Percentiles rank a stretch among this genome's conserved stretches.
Evolutionary conservation across 2,329 filamentous ascomycete genomes (phyloP).

Genomic region (Berkeleyomyces basicola): DNA sequence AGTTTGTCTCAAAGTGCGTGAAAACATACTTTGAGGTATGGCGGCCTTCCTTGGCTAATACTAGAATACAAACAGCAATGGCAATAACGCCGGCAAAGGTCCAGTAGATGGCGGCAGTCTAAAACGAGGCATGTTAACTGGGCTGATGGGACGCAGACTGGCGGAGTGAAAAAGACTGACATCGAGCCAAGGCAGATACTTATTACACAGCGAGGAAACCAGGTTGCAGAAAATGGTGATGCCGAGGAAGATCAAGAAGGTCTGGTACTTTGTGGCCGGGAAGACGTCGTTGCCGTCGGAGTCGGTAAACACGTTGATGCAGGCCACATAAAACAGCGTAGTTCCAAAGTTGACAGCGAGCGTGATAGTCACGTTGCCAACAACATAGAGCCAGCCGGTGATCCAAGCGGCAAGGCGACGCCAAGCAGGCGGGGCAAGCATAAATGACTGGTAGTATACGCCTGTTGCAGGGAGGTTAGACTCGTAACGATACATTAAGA

Average conservation of each 20-base stretch:
- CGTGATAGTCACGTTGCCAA: constrained; percentile 69
- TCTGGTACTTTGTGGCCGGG: constrained; percentile 41
- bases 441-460: constrained; percentile 66
- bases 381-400: constrained; percentile 59
- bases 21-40: constrained; percentile 47
- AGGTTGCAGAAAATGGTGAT: constrained; percentile 48
- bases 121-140: neutral
- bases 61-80: constrained; percentile 45
- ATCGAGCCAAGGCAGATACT: constrained; percentile 50
- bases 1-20: constrained; percentile 48
- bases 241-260: constrained; percentile 54
- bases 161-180: constrained; percentile 29
- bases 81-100: constrained; percentile 55
- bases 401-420: constrained; percentile 52
- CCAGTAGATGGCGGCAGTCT: constrained; percentile 60
- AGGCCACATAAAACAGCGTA: constrained; percentile 43
- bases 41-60: constrained; percentile 51
- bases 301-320: constrained; percentile 38
- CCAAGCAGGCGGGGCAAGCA: constrained; percentile 46
- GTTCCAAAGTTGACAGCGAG: constrained; percentile 72
- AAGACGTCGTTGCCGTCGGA: constrained; percentile 28
- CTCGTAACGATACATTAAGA: constrained; percentile 2
- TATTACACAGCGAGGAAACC: constrained; percentile 51
- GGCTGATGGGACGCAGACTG: neutral
- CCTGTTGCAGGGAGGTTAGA: constrained; percentile 18